These are phyloP conservation scores for Exserohilum turcica DNA, from an alignment of 2,329 filamentous ascomycete species.

Conservation along the genomic window DNA sequence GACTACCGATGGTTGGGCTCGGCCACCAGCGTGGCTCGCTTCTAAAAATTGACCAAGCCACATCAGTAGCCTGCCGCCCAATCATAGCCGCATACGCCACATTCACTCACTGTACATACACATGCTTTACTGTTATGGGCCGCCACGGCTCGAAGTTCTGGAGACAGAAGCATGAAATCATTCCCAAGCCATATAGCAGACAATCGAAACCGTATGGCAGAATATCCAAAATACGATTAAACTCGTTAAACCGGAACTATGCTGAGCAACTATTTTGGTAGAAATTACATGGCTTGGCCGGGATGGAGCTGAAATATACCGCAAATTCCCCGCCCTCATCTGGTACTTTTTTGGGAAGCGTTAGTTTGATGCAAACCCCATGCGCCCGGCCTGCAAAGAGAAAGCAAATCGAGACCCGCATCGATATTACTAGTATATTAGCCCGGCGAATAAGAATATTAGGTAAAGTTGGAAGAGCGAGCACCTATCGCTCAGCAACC, in stretches of 20 bases:
- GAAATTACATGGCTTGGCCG: background rate
- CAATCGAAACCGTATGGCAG: background rate
- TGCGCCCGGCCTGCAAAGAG: background rate
- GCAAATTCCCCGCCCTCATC: background rate
- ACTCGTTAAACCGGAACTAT: background rate
- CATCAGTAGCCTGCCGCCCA: constrained; percentile 36
- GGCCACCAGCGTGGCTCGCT: constrained; percentile 27
- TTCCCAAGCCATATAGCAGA: background rate
- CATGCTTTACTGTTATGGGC: background rate
- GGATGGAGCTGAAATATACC: background rate
- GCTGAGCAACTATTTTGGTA: background rate
- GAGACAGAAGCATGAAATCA: background rate
- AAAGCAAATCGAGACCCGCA: background rate
- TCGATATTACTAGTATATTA: constrained; percentile 2
- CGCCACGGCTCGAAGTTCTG: background rate
- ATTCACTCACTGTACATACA: background rate
- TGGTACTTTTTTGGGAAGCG: background rate
- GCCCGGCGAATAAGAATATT: background rate
- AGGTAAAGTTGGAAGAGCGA: background rate
- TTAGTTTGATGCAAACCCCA: background rate
- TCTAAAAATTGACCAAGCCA: constrained; percentile 29
- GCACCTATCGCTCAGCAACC: constrained; percentile 17
- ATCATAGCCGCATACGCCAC: constrained; percentile 22
- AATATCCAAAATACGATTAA: background rate
- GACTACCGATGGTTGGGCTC: constrained; percentile 39